Evolutionary conservation across 2,329 filamentous ascomycete species (phyloP).

Genomic region (Macrophomina tecta): DNA sequence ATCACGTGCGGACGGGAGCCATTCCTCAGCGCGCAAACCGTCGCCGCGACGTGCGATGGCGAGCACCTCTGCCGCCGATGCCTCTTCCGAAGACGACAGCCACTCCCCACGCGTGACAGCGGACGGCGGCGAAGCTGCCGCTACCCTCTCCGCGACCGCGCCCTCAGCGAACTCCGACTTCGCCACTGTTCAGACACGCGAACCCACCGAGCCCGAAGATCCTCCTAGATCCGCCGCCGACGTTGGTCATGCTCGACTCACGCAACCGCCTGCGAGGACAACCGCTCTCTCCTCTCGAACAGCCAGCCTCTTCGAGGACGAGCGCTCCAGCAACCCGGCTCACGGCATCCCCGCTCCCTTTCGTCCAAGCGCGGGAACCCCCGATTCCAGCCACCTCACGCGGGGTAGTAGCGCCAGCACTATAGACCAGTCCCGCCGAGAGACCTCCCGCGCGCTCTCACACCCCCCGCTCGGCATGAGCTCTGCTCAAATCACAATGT

Average conservation of each 20-base stretch:
- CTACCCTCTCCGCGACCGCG: conserved; percentile 5
- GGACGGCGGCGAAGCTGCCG: background rate
- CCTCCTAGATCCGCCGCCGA: conserved; percentile 27
- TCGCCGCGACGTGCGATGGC: background rate
- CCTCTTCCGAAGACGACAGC: background rate
- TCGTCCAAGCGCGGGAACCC: conserved; percentile 33
- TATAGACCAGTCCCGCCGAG: conserved; percentile 15
- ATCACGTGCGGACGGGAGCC: conserved; percentile 32
- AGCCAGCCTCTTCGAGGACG: conserved; percentile 18
- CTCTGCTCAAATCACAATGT: conserved; percentile 29
- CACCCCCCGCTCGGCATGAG: conserved; percentile 5
- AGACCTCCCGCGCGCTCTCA: conserved; percentile 12
- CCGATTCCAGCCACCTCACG: conserved; percentile 15
- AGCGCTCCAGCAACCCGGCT: conserved; percentile 39
- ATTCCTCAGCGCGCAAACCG: background rate
- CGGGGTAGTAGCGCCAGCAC: conserved; percentile 19
- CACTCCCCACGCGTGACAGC: background rate
- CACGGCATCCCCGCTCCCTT: conserved; percentile 39
- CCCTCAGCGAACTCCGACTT: conserved; percentile 29
- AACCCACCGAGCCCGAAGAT: conserved; percentile 24
- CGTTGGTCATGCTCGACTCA: conserved; percentile 29
- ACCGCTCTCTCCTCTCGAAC: conserved; percentile 35
- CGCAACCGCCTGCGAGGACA: conserved; percentile 31
- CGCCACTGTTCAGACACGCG: conserved; percentile 20
- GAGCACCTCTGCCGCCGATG: conserved; percentile 5